These are phyloP conservation scores for Eucalyptus leucophloia DNA, from an alignment of 345 rosid species.

Conservation along the genomic window DNA sequence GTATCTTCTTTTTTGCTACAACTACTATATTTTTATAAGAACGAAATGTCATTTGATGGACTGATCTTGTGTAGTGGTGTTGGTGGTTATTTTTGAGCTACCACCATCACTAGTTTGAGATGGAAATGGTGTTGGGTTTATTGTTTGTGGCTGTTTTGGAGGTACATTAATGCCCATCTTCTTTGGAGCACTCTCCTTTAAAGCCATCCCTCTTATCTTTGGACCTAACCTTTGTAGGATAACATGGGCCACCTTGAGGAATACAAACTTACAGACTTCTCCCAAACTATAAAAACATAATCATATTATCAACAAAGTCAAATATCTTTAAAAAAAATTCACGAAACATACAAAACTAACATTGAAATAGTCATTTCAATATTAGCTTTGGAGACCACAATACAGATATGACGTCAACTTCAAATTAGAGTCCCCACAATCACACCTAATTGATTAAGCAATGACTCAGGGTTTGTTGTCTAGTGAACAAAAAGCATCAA, in stretches of 20 bases:
- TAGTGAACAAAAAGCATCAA: not conserved
- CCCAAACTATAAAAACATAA: not conserved
- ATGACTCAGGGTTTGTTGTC: too few species aligned
- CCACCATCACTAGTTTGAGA: not conserved
- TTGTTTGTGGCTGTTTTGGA: not conserved
- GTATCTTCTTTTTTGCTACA: not conserved
- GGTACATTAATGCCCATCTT: not conserved
- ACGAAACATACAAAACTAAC: not conserved
- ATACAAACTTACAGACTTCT: not conserved
- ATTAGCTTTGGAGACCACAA: not conserved
- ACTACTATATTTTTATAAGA: too few species aligned
- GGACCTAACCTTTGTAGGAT: not conserved
- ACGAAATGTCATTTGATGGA: not conserved
- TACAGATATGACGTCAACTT: not conserved
- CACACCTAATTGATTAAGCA: not conserved
- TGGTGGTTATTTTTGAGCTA: not conserved
- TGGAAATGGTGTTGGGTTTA: not conserved
- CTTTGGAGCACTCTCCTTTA: not conserved
- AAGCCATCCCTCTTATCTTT: not conserved
- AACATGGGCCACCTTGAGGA: not conserved
- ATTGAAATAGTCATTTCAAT: too few species aligned
- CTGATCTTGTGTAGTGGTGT: fast-evolving
- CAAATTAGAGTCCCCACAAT: not conserved
- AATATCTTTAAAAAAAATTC: too few species aligned
- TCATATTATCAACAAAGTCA: not conserved